Evolutionary conservation across 306 rosid species (phyloP).

Genomic region (Lupinus albus): DNA sequence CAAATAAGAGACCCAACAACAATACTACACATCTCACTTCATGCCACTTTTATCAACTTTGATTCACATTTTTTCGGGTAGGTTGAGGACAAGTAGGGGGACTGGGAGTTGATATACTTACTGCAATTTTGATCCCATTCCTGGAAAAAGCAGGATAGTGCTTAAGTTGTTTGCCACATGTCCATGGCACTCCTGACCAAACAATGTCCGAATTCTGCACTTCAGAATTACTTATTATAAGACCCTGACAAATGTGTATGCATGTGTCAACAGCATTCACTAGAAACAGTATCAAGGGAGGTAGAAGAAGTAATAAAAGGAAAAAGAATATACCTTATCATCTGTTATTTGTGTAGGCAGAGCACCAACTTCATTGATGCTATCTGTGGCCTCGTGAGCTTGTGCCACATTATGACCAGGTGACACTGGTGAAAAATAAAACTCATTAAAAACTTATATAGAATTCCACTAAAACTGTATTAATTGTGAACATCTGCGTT

Average conservation of each 20-base stretch:
- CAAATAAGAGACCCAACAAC: not conserved
- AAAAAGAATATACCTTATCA: constrained; percentile 49
- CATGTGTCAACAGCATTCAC: constrained; percentile 32
- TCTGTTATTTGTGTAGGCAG: constrained; percentile 48
- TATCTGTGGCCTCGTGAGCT: constrained; percentile 47
- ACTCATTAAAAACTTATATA: not conserved
- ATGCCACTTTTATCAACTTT: not conserved
- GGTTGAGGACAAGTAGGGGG: not conserved
- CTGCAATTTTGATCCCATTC: constrained; percentile 85
- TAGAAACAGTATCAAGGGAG: constrained; percentile 1
- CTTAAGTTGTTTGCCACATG: constrained; percentile 92
- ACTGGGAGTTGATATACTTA: constrained; percentile 44
- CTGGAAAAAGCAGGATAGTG: constrained; percentile 83
- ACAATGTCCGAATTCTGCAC: constrained; percentile 71
- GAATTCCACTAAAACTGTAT: constrained; percentile 20
- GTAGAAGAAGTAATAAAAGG: not conserved
- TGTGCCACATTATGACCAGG: constrained; percentile 50
- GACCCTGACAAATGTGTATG: constrained; percentile 52
- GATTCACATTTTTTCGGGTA: not conserved
- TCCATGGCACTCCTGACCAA: constrained; percentile 95
- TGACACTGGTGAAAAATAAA: constrained; percentile 48
- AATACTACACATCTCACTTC: not conserved
- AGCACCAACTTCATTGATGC: constrained; percentile 46
- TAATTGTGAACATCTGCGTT: not conserved
- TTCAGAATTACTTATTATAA: constrained; percentile 56